phyloP scores from a whole-genome alignment of 2,329 filamentous ascomycete genomes.

The Penicillium sp. region DNA sequence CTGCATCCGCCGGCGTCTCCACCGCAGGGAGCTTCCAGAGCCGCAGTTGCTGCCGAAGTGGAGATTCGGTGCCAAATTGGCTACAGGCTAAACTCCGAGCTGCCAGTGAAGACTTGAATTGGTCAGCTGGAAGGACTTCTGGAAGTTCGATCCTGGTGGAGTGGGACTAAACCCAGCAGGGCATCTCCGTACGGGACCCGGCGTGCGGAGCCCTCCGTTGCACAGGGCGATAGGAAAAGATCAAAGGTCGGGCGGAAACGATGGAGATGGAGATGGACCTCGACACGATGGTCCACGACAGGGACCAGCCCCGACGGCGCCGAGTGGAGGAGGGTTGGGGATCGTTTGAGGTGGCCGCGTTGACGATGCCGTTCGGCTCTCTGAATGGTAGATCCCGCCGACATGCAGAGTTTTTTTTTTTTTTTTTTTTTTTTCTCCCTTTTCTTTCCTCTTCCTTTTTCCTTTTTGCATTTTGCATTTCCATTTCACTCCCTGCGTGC shows the following conservation, averaged over 20 bases:
- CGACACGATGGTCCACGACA: too few species aligned
- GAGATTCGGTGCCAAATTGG: slow-evolving; percentile 8
- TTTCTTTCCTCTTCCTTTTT: neutral
- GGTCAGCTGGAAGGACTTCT: slow-evolving; percentile 1
- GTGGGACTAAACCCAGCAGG: neutral
- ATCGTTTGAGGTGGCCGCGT: neutral
- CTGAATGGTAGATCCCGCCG: slow-evolving; percentile 2
- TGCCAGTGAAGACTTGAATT: neutral
- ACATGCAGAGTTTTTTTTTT: neutral
- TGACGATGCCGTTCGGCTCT: neutral
- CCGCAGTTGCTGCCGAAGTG: slow-evolving; percentile 32
- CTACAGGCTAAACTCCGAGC: slow-evolving; percentile 16
- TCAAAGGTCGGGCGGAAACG: slow-evolving; percentile 10
- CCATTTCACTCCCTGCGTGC: neutral
- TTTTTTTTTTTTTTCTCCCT: neutral
- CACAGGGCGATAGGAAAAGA: slow-evolving; percentile 8
- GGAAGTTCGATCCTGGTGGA: neutral
- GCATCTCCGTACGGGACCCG: slow-evolving; percentile 5
- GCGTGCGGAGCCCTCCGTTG: slow-evolving; percentile 13
- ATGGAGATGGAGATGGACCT: neutral
- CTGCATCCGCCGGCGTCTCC: slow-evolving; percentile 10
- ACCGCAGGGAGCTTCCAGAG: slow-evolving; percentile 30
- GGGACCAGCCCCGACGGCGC: too few species aligned
- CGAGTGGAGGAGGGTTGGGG: neutral
- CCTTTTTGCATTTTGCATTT: neutral